phyloP scores from a whole-genome alignment of 176 grass and related monocot genomes.

The Tillandsia fasciculata region DNA sequence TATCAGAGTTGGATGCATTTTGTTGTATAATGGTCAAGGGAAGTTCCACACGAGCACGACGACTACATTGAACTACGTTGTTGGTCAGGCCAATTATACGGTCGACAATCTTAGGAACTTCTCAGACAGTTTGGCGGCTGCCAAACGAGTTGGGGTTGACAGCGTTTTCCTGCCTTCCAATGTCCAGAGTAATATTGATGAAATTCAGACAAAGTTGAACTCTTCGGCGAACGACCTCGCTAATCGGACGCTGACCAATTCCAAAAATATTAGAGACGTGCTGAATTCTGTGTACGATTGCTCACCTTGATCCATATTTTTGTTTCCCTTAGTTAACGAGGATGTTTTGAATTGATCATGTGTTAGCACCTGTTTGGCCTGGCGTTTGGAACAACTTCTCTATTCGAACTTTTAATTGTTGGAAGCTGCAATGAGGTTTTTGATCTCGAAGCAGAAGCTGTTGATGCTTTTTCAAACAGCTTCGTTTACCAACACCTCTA shows the following conservation, averaged over 20 bases:
- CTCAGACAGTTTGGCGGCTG: conserved; percentile 75
- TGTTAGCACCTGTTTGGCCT: neutral
- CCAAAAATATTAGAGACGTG: conserved; percentile 42
- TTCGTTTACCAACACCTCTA: no score
- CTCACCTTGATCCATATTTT: neutral
- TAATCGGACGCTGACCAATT: conserved; percentile 51
- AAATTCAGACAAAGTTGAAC: conserved; percentile 57
- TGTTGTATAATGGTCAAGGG: conserved; percentile 68
- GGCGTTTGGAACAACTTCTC: no score
- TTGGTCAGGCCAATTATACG: conserved; percentile 64
- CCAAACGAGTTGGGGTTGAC: conserved; percentile 51
- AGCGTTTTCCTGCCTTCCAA: conserved; percentile 34
- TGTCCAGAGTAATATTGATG: conserved; percentile 50
- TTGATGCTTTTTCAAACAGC: no score
- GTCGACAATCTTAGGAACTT: conserved; percentile 80
- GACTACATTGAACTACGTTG: conserved; percentile 59
- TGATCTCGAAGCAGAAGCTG: no score
- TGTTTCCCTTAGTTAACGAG: neutral
- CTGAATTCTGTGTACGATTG: conserved; percentile 54
- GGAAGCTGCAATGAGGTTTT: no score
- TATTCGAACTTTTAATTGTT: no score
- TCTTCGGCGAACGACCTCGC: conserved; percentile 47
- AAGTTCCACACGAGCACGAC: conserved; percentile 76
- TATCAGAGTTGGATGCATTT: conserved; percentile 47
- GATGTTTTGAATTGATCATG: neutral